Base-by-base conservation (phyloP, 2,329 filamentous ascomycete genomes). In the Hypoxylon sp. region DNA sequence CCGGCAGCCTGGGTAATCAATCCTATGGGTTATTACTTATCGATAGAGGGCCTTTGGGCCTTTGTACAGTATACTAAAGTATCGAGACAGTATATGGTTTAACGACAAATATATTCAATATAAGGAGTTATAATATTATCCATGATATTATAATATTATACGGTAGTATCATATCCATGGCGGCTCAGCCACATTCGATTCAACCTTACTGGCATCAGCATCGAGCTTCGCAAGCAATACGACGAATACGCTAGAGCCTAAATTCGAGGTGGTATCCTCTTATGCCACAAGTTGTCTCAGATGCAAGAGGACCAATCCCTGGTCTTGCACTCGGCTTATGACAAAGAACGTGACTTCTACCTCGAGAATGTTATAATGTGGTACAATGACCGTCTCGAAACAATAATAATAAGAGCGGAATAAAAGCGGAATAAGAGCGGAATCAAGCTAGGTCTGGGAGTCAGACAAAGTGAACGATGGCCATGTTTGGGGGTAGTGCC, bases 161-260 rank as follows among this genome's bases (percentile, higher is more conserved):
- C n/a, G 3, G n/a, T 36, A n/a, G 13, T n/a, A 9, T 23, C 23
- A 23, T 23, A 23, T 36, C 6, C 25, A 5, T 5, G 10, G 11
- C 14, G 14, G 13, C 49, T 53, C 52, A 56, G 52, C 52, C 52
- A 56, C 52, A 11, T 11, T 34, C 10, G 17, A 57, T 45, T 25
- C 17, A 43, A 30, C 6, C 38, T 28, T 53, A 41, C 11, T 41
- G 13, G 4, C 34, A 36, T 36, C 10, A 36, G 5, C 13, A 36
- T n/a, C 2, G n/a, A 4, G 13, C 14, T 36, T 14, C 32, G 19
- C 32, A 32, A 52, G 7, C 11, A 45, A 28, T 55, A 58, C 60
- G 56, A 19, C 4, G 19, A 46, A 64, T 53, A 32, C 38, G 48
- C 30, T 49, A 11, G 3, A 19, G 38, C 38, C 17, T 1, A 21